phyloP scores from a whole-genome alignment of 805 yeast species.

The Tetrapisispora taiwanensis region DNA sequence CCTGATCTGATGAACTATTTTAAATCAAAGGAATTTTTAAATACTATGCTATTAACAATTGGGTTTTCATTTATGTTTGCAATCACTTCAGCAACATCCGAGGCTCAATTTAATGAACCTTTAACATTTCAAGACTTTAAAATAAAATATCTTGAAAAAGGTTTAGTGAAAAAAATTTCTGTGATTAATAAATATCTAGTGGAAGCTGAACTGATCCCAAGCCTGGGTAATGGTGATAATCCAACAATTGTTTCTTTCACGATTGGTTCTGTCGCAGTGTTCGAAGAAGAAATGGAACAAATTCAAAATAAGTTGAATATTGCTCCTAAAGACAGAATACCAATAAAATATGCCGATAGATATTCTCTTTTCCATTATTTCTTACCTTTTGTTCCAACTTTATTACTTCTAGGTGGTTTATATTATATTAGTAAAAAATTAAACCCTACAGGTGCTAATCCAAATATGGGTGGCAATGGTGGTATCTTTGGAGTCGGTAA shows the following conservation, averaged over 20 bases:
- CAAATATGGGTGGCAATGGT: constrained; percentile 42
- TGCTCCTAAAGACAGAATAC: constrained; percentile 61
- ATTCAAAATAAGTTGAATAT: constrained; percentile 63
- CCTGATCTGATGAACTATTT: constrained; percentile 27
- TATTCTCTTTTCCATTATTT: constrained; percentile 54
- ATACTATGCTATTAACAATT: constrained; percentile 31
- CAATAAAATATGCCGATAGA: constrained; percentile 63
- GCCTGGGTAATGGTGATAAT: constrained; percentile 15
- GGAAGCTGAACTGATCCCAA: constrained; percentile 51
- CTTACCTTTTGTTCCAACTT: constrained; percentile 71
- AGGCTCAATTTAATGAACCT: constrained; percentile 18
- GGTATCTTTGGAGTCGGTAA: constrained; percentile 87
- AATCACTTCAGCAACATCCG: constrained; percentile 21
- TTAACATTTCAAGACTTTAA: constrained; percentile 77
- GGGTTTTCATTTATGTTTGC: constrained; percentile 33
- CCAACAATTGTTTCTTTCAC: constrained; percentile 56
- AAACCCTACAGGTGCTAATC: neutral
- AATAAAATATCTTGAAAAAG: constrained; percentile 64
- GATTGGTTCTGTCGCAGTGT: constrained; percentile 76
- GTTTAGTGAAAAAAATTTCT: constrained; percentile 60
- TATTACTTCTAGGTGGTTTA: constrained; percentile 69
- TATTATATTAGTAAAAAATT: constrained; percentile 33
- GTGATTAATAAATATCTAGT: constrained; percentile 69
- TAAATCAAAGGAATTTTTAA: constrained; percentile 34
- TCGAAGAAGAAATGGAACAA: constrained; percentile 71